Base-by-base conservation (phyloP, 1,284 basidiomycete species). In the Porodaedalea pini region DNA sequence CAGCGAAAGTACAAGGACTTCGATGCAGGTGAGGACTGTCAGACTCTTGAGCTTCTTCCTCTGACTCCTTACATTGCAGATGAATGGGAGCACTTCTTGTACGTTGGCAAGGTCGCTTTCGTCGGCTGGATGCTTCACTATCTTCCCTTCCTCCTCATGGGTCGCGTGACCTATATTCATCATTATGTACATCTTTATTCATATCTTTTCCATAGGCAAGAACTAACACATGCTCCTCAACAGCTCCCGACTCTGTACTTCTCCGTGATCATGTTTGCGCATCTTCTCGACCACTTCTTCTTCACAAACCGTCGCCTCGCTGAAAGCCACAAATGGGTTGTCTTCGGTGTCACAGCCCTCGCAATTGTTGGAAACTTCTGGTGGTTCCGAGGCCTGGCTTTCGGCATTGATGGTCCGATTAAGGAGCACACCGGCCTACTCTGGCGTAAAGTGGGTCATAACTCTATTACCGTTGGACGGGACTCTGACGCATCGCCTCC, bases 201-300 rank as follows among this genome's bases (percentile, higher is more conserved):
- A n/a, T 15, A 23, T 23, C 43, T 29, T 17, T 21, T 43, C 8
- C 23, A 32, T 27, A 32, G 21, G 51, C 25, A 23, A 40, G 25
- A 61, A 40, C 25, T 23, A 50, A n/a, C 58, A 31, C 43, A 17
- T 17, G 32, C 17, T 29, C 17, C 17, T 41, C 25, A 52, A 2
- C 64, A 92, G 88, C 85, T 99, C 4, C 96, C 96, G 2, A 96
- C 96, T 0, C 76, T 98, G 11, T 98, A 95, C 78, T 99, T 99
- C 75, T 83, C 94, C 3, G 92, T 98, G 44, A 73, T 99, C 55
- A 94, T 98, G 86, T 77, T 88, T 43, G 92, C 86, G 0, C 93
- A 98, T 69, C 69, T 98, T 47, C 77, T 97, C 62, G 95, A 99
- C 73, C 93, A 96, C 70, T 92, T 94, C 72, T 73, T 97, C 65